Percentiles rank a stretch among this genome's conserved stretches.
phyloP scores from a whole-genome alignment of 495 filamentous ascomycete species.

The Penicillium bialowiezense region DNA sequence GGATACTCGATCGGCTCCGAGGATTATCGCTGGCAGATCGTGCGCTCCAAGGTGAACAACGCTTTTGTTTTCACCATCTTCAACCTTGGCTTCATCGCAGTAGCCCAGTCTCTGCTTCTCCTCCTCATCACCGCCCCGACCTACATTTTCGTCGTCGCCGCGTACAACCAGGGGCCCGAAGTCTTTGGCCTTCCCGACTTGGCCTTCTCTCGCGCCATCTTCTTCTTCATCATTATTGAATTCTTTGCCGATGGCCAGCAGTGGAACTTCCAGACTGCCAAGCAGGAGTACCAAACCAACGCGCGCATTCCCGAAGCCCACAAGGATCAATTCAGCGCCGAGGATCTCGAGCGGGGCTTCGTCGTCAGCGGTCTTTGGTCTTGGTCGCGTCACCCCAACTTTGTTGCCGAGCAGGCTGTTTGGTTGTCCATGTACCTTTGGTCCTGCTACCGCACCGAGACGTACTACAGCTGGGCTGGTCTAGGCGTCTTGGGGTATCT shows the following conservation, averaged over 20 bases:
- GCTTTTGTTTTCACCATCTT: constrained; percentile 70
- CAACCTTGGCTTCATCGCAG: constrained; percentile 83
- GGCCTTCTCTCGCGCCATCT: constrained; percentile 61
- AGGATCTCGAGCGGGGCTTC: constrained; percentile 91
- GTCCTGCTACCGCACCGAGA: constrained; percentile 69
- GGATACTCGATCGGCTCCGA: constrained; percentile 85
- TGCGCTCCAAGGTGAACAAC: constrained; percentile 50
- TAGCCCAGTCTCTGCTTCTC: constrained; percentile 70
- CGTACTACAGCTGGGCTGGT: constrained; percentile 73
- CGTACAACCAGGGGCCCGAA: constrained; percentile 38
- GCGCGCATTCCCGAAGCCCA: constrained; percentile 60
- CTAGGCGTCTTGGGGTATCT: constrained; percentile 68
- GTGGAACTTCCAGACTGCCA: constrained; percentile 86
- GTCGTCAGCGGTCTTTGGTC: constrained; percentile 81
- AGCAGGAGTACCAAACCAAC: constrained; percentile 66
- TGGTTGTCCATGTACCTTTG: constrained; percentile 88
- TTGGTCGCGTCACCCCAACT: constrained; percentile 89
- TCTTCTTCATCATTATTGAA: constrained; percentile 71
- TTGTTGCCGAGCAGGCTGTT: constrained; percentile 85
- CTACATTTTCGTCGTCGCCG: constrained; percentile 70
- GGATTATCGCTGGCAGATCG: constrained; percentile 84
- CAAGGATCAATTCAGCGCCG: constrained; percentile 49
- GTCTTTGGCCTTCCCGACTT: constrained; percentile 59
- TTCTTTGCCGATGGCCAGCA: constrained; percentile 89
- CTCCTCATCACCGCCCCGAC: constrained; percentile 74